Percentiles rank a stretch among this genome's conserved stretches.
Evolutionary conservation across 768 basidiomycete genomes (phyloP).

Genomic region (Kwoniella sp.): DNA sequence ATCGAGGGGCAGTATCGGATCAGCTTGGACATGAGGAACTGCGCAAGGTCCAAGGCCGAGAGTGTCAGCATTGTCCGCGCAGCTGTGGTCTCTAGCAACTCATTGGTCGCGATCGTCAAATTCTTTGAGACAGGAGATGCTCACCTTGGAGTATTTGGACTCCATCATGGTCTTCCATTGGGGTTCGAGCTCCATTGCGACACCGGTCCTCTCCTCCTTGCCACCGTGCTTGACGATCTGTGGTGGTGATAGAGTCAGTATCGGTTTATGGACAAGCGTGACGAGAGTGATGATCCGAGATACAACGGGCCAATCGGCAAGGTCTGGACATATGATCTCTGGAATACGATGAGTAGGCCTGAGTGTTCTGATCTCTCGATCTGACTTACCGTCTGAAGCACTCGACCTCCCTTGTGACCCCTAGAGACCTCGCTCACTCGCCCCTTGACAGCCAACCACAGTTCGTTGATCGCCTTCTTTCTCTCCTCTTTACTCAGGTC

Average conservation of each 20-base stretch:
- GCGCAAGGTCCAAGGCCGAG: not conserved
- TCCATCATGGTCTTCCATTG: constrained; percentile 75
- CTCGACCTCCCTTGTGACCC: constrained; percentile 82
- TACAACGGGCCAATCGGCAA: no score
- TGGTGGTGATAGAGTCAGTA: not conserved
- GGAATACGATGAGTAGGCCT: not conserved
- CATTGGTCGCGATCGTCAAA: no score
- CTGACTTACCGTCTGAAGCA: constrained; percentile 63
- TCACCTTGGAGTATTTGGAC: constrained; percentile 84
- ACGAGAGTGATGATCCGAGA: not conserved
- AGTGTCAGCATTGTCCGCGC: not conserved
- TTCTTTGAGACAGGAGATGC: not conserved
- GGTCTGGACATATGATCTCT: no score
- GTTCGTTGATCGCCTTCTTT: constrained; percentile 69
- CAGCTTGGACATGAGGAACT: constrained; percentile 55
- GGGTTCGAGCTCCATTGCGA: constrained; percentile 81
- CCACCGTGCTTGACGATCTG: constrained; percentile 76
- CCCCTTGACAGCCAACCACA: constrained; percentile 77
- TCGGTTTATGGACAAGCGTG: not conserved
- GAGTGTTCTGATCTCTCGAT: no score
- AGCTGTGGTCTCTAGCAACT: not conserved
- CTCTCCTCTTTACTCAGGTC: constrained; percentile 68
- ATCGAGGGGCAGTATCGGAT: constrained; percentile 64
- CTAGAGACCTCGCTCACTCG: constrained; percentile 81
- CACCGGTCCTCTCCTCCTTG: constrained; percentile 72